Percentiles rank a stretch among this genome's conserved stretches.
These are phyloP conservation scores for Citrus inodora DNA, from an alignment of 345 rosid genomes.

Conservation along the genomic window DNA sequence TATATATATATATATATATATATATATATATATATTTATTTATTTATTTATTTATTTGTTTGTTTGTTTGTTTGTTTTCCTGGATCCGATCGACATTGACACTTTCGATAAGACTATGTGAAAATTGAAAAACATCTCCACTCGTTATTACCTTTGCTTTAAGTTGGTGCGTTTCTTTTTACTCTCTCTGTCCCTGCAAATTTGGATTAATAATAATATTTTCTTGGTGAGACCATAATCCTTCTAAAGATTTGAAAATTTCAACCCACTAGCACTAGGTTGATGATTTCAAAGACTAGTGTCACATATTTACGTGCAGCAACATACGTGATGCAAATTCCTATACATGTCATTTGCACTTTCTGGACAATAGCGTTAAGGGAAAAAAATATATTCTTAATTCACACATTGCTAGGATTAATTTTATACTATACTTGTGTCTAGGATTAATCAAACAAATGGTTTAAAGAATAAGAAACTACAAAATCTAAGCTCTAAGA, in stretches of 20 bases:
- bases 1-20: no score
- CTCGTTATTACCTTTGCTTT: no score
- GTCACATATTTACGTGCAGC: background rate
- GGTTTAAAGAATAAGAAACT: background rate
- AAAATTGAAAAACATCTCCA: no score
- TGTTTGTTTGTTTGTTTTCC: no score
- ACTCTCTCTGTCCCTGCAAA: no score
- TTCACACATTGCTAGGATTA: background rate
- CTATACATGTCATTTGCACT: background rate
- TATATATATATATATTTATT: no score
- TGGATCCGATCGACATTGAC: no score
- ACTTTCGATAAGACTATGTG: no score
- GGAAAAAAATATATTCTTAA: background rate
- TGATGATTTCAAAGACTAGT: background rate
- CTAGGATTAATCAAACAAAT: conserved; percentile 2
- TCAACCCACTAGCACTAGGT: background rate
- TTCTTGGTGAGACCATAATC: background rate
- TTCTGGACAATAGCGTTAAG: background rate
- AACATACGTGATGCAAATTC: background rate
- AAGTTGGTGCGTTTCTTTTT: background rate
- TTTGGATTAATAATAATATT: no score
- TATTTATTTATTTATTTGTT: no score
- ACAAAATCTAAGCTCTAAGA: no score
- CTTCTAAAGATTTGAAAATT: no score
- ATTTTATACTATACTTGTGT: background rate